Evolutionary conservation across 2,329 filamentous ascomycete genomes (phyloP).

Genomic region (Ceratocystis albifundus): DNA sequence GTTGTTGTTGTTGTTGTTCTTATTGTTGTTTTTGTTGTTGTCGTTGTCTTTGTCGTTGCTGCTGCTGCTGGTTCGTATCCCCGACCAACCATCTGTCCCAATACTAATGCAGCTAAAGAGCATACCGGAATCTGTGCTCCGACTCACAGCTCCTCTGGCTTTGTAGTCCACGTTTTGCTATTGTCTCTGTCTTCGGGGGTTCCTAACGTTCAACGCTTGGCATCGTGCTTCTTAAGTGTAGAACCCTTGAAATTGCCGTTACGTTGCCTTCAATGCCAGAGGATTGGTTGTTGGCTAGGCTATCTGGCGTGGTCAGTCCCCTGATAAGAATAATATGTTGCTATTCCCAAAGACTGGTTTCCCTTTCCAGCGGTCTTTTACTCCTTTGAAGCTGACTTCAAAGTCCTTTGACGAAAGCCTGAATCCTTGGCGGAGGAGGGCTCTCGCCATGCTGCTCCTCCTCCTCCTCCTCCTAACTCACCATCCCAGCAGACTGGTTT

Average conservation of each 20-base stretch:
- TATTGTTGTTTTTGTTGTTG: background rate
- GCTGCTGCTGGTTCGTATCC: background rate
- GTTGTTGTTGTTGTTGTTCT: background rate
- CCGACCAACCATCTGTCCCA: background rate
- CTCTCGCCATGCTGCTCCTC: background rate
- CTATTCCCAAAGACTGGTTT: background rate
- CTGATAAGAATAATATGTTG: background rate
- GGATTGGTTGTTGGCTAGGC: background rate
- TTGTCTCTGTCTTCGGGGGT: background rate
- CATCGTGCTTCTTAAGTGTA: background rate
- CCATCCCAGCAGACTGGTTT: constrained; percentile 8
- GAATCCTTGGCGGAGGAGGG: background rate
- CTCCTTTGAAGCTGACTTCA: background rate
- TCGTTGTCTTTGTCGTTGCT: background rate
- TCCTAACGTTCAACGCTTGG: background rate
- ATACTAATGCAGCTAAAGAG: background rate
- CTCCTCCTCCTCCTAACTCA: background rate
- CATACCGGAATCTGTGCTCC: background rate
- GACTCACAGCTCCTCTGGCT: background rate
- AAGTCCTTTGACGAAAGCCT: constrained; percentile 5
- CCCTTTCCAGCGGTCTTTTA: background rate
- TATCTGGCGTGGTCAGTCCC: background rate
- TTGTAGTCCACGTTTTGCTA: background rate
- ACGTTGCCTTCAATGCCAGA: background rate
- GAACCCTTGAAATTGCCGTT: background rate